Percentiles rank a stretch among this genome's conserved stretches.
Evolutionary conservation across 371 early-diverging fungal species (phyloP).

Genomic region (Batrachochytrium dendrobatidis): DNA sequence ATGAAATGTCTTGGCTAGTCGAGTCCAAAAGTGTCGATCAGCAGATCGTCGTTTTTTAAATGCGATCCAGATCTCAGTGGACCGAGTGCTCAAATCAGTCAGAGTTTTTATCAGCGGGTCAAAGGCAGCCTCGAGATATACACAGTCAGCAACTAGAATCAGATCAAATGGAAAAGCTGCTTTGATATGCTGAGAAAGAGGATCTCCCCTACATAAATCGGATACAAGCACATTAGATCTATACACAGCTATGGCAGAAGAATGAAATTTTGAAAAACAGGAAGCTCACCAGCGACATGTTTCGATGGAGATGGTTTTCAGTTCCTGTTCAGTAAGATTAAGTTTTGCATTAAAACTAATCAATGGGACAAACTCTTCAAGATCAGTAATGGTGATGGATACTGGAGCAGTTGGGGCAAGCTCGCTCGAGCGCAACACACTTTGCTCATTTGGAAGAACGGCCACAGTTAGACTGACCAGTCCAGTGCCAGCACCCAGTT

Average conservation of each 20-base stretch:
- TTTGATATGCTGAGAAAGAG: neutral
- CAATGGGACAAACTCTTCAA: constrained; percentile 19
- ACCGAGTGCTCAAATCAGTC: constrained; percentile 8
- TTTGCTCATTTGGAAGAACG: neutral
- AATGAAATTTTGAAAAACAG: neutral
- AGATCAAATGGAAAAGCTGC: constrained; percentile 9
- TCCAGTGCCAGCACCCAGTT: constrained; percentile 22
- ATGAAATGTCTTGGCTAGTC: constrained; percentile 18
- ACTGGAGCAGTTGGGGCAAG: neutral
- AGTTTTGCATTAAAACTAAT: constrained; percentile 21
- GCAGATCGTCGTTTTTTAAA: constrained; percentile 22
- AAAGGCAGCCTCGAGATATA: constrained; percentile 23
- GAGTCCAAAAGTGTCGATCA: constrained; percentile 23
- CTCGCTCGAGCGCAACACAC: neutral
- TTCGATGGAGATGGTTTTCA: constrained; percentile 4
- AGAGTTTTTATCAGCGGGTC: constrained; percentile 23
- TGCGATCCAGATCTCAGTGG: constrained; percentile 15
- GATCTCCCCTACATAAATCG: constrained; percentile 13
- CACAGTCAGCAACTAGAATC: constrained; percentile 23
- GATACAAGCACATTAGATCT: neutral
- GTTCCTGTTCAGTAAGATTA: constrained; percentile 13
- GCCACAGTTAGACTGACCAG: neutral
- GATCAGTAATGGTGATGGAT: constrained; percentile 4
- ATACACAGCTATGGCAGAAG: neutral
- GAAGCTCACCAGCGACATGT: constrained; percentile 18